phyloP scores from a whole-genome alignment of 2,329 filamentous ascomycete species.

The Sporothrix mexicana region DNA sequence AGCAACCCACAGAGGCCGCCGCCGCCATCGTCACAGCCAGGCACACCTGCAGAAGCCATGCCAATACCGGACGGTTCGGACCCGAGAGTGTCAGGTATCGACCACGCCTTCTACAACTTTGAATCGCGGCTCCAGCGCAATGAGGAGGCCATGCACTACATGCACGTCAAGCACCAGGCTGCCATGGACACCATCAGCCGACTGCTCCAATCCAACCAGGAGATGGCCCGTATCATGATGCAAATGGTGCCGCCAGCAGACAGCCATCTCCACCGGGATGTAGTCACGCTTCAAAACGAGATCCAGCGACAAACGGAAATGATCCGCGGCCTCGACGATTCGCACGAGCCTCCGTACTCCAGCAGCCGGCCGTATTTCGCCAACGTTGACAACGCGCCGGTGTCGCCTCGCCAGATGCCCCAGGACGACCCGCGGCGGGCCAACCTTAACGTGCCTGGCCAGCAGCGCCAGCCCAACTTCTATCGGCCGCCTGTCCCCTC shows the following conservation, averaged over 20 bases:
- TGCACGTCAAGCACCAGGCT: slow-evolving; percentile 81
- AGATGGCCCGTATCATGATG: slow-evolving; percentile 77
- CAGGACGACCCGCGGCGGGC: slow-evolving; percentile 81
- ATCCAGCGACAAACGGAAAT: slow-evolving; percentile 66
- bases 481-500: slow-evolving; percentile 80
- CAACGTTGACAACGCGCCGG: slow-evolving; percentile 73
- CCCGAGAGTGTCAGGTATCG: slow-evolving; percentile 73
- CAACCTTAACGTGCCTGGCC: slow-evolving; percentile 65
- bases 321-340: slow-evolving; percentile 64
- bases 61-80: slow-evolving; percentile 77
- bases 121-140: slow-evolving; percentile 75
- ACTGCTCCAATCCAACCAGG: slow-evolving; percentile 77
- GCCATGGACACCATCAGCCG: slow-evolving; percentile 81
- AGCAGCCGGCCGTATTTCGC: slow-evolving; percentile 70
- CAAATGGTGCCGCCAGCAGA: slow-evolving; percentile 77
- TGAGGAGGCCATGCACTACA: slow-evolving; percentile 80
- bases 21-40: slow-evolving; percentile 74
- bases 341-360: slow-evolving; percentile 69
- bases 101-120: slow-evolving; percentile 83
- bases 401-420: slow-evolving; percentile 85
- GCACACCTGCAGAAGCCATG: slow-evolving; percentile 83
- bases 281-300: slow-evolving; percentile 62
- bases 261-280: slow-evolving; percentile 78
- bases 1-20: slow-evolving; percentile 72
- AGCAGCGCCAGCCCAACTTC: slow-evolving; percentile 64